These are phyloP conservation scores for Eucalyptus guilfoylei DNA, from an alignment of 345 rosid species.

Conservation along the genomic window DNA sequence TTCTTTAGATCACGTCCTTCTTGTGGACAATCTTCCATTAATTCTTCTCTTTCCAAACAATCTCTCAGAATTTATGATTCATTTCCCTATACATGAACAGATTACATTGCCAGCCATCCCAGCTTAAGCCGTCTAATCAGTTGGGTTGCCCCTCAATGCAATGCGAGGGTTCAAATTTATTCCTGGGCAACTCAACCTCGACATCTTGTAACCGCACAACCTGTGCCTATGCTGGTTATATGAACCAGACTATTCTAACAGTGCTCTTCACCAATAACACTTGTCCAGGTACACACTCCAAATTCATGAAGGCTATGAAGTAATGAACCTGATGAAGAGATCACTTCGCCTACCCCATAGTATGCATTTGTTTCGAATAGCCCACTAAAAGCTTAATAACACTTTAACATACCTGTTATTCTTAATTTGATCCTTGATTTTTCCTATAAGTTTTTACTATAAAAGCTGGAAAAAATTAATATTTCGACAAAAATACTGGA, in stretches of 20 bases:
- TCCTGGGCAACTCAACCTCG: constrained; percentile 25
- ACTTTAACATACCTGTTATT: background rate
- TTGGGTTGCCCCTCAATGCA: constrained; percentile 39
- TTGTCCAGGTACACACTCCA: constrained; percentile 17
- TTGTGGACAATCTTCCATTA: background rate
- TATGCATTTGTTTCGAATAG: background rate
- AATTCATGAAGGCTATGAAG: background rate
- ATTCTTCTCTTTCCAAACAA: background rate
- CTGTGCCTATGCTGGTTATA: constrained; percentile 69
- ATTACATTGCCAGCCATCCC: constrained; percentile 52
- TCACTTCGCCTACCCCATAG: background rate
- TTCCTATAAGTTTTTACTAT: background rate
- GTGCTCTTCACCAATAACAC: constrained; percentile 12
- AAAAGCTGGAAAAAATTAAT: background rate
- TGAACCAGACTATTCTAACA: constrained; percentile 28
- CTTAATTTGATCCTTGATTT: background rate
- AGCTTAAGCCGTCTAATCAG: constrained; percentile 22
- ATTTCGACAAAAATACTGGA: background rate
- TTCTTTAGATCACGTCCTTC: background rate
- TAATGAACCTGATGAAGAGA: background rate
- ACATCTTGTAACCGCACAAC: constrained; percentile 26
- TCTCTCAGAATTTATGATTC: background rate
- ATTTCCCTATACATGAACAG: constrained; percentile 19
- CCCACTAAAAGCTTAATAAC: background rate
- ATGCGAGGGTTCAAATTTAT: constrained; percentile 31